phyloP scores from a whole-genome alignment of 371 early-diverging fungal genomes.

The Chytridiales sp. region DNA sequence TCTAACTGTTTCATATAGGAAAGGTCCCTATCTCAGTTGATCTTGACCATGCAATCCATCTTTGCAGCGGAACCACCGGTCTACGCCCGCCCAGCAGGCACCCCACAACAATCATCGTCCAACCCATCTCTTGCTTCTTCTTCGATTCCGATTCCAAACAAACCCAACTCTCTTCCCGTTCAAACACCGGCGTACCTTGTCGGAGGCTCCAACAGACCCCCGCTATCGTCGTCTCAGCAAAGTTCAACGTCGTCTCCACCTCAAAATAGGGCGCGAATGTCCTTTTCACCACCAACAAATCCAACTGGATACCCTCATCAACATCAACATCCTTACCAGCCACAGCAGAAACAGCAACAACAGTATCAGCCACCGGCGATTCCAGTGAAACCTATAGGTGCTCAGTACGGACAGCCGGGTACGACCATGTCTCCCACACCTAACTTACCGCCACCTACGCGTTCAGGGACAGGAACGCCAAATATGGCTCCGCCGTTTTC shows the following conservation, averaged over 20 bases:
- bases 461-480: too few relatives aligned
- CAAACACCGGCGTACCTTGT: slow-evolving; percentile 2
- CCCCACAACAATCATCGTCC: slow-evolving; percentile 15
- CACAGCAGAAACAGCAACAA: slow-evolving; percentile 24
- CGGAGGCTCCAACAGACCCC: slow-evolving; percentile 10
- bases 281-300: slow-evolving; percentile 12
- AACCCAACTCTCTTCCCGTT: slow-evolving; percentile 2
- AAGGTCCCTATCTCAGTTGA: slow-evolving; percentile 61
- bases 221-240: slow-evolving; percentile 9
- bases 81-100: slow-evolving; percentile 62
- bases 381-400: slow-evolving; percentile 1
- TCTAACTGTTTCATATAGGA: slow-evolving; percentile 40
- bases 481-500: not conserved
- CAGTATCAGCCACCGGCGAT: slow-evolving; percentile 12
- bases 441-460: not conserved
- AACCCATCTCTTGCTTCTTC: too few relatives aligned
- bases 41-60: slow-evolving; percentile 67
- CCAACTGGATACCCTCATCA: slow-evolving; percentile 1
- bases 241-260: slow-evolving; percentile 16
- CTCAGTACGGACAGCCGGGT: too few relatives aligned
- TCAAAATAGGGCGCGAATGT: slow-evolving; percentile 1
- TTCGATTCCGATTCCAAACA: too few relatives aligned
- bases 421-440: not conserved
- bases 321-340: slow-evolving; percentile 11
- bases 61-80: slow-evolving; percentile 81